Conservation (phyloP, 805 yeast genomes). For the Scheffersomyces lignosus region DNA sequence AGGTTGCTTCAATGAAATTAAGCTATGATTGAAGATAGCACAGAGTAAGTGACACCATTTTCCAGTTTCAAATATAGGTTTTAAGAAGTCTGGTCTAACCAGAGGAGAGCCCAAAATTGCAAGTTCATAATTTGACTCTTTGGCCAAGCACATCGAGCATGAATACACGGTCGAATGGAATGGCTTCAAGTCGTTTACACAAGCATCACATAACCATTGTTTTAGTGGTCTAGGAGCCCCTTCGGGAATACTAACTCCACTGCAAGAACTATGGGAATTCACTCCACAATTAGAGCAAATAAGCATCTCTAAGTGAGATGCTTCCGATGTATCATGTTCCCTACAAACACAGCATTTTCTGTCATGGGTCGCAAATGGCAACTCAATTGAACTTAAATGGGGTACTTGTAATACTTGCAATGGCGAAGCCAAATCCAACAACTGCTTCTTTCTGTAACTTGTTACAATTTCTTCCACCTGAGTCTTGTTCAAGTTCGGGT, state of each 20-base stretch:
- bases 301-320: constrained; percentile 36
- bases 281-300: constrained; percentile 68
- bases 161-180: constrained; percentile 53
- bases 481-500: constrained; percentile 14
- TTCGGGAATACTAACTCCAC: constrained; percentile 44
- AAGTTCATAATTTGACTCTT: constrained; percentile 49
- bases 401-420: constrained; percentile 17
- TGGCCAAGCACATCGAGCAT: constrained; percentile 65
- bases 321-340: constrained; percentile 28
- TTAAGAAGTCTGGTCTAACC: constrained; percentile 62
- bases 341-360: constrained; percentile 62
- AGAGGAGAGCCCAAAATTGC: constrained; percentile 40
- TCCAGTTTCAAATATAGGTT: constrained; percentile 59
- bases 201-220: constrained; percentile 80
- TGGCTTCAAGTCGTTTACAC: constrained; percentile 70
- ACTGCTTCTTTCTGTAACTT: constrained; percentile 21
- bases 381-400: constrained; percentile 6
- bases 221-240: constrained; percentile 24
- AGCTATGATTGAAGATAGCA: constrained; percentile 53
- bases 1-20: constrained; percentile 19
- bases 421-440: constrained; percentile 26
- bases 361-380: constrained; percentile 22
- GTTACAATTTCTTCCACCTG: constrained; percentile 13
- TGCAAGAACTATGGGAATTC: constrained; percentile 68
- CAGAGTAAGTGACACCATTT: constrained; percentile 81